These are phyloP conservation scores for Monascus ruber DNA, from an alignment of 2,329 filamentous ascomycete species.

Conservation along the genomic window DNA sequence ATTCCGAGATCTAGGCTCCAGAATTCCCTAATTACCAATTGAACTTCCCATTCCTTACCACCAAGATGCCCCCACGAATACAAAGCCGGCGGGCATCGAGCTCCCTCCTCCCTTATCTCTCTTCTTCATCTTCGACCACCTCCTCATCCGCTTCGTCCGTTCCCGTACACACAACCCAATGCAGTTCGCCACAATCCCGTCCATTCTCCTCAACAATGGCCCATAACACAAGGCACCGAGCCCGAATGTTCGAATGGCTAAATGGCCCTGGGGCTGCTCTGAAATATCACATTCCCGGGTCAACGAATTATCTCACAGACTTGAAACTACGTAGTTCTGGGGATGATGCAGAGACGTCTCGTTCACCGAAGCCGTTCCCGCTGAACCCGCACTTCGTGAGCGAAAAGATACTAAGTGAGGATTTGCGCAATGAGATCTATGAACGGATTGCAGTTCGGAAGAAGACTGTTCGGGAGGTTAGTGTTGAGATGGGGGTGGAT, in stretches of 20 bases:
- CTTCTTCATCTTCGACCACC: constrained; percentile 14
- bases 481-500: constrained; percentile 65
- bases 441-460: constrained; percentile 52
- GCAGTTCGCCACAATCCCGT: constrained; percentile 13
- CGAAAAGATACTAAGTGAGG: constrained; percentile 61
- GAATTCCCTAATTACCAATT: too few relatives aligned
- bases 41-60: too few relatives aligned
- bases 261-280: constrained; percentile 25
- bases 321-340: constrained; percentile 5
- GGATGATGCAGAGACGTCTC: not conserved
- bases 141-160: constrained; percentile 9
- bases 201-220: constrained; percentile 23
- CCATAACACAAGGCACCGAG: constrained; percentile 39
- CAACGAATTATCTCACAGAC: constrained; percentile 20
- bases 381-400: constrained; percentile 60
- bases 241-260: constrained; percentile 49
- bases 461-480: constrained; percentile 62
- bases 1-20: too few relatives aligned
- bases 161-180: constrained; percentile 5
- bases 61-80: constrained; percentile 30
- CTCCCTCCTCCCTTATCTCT: constrained; percentile 21
- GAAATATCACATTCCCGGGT: constrained; percentile 20
- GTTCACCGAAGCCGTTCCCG: constrained; percentile 51
- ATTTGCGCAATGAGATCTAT: constrained; percentile 63
- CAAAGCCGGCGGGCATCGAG: constrained; percentile 23